These are phyloP conservation scores for cucumber (Cucumis sativus) DNA, from an alignment of 306 rosid species.

Conservation along the genomic window Cucumber_9930_V3 NC_026659.2:19869501-19870000, in stretches of 20 bases:
- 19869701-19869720: not conserved
- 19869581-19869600: not conserved
- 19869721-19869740: not conserved
- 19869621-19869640: not conserved
- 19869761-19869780: not conserved
- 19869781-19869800: not conserved
- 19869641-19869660: not conserved
- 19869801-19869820: not conserved
- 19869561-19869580: not conserved
- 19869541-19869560: not conserved
- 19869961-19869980: constrained; percentile 37
- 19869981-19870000: constrained; percentile 40
- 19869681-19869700: not conserved
- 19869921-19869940: constrained; percentile 80
- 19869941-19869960: constrained; percentile 74
- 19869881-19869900: not conserved
- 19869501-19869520: not conserved
- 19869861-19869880: not conserved
- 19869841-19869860: not conserved
- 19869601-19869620: not conserved
- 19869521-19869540: not conserved
- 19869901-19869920: constrained; percentile 18
- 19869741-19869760: not conserved
- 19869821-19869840: not conserved
- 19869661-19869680: not conserved